Base-by-base conservation (phyloP, 345 rosid genomes). In the Hevea brasiliensis region DNA sequence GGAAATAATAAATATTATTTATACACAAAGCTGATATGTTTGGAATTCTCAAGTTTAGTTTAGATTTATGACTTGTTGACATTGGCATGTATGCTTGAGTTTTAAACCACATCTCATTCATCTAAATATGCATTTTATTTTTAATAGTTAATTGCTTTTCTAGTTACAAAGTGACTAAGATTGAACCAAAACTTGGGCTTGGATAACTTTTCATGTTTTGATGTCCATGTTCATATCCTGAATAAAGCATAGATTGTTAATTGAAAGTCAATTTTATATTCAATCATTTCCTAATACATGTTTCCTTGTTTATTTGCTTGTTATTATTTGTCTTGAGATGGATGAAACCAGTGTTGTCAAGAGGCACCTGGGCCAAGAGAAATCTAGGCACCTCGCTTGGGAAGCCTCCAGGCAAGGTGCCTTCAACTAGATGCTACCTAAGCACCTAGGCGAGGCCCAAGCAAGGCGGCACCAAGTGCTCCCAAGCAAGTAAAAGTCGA, bases 181-280 rank as follows among this genome's bases (percentile, higher is more conserved):
- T 42, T 21, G 51, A 11, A 62, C 17, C 48, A n/a, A 62, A 61
- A 18, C 67, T 41, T 41, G 3, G 67, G 7, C 26, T 40, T 41
- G 15, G 2, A 37, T 3, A 21, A 41, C 50, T n/a, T 23, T 26
- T 20, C 40, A 42, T 41, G 51, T 64, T 41, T 2, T 0, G 9
- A 65, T 23, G 10, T 23, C 12, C 40, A 7, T 44, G 20, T 18
- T 65, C 18, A 45, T 14, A 45, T 20, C 32, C 29, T 64, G 20
- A 60, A 59, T 27, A 29, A 27, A 27, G 63, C 21, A 65, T 45
- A 65, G 29, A 40, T 50, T 44, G 68, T 65, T 65, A 24, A 65
- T 44, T 45, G 68, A 18, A 23, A n/a, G 18, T 41, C 29, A 45
- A 23, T 44, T 23, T 23, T 11, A 5, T 57, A 23, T 24, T 57